Conservation (phyloP, 768 basidiomycete species). For the Wakefieldia striispora region DNA sequence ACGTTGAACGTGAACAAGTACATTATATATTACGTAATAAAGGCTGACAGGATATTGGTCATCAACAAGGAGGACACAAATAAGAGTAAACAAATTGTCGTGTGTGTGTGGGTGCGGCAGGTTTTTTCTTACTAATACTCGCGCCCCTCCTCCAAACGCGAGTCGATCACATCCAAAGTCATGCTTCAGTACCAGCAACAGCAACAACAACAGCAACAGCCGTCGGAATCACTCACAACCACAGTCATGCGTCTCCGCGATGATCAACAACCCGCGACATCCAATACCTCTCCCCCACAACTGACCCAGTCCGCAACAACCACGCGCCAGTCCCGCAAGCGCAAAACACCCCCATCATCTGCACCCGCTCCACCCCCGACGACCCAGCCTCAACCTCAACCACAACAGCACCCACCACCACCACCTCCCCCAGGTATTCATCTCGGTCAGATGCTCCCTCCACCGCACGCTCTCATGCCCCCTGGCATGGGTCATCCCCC, state of each 20-base stretch:
- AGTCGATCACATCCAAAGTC: slow-evolving; percentile 24
- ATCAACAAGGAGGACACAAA: slow-evolving; percentile 13
- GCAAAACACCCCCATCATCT: slow-evolving; percentile 60
- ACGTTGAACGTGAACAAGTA: slow-evolving; percentile 83
- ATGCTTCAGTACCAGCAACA: slow-evolving; percentile 32
- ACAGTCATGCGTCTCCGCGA: slow-evolving; percentile 62
- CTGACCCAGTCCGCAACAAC: slow-evolving; percentile 8
- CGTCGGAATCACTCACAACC: slow-evolving; percentile 14
- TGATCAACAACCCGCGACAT: slow-evolving; percentile 35
- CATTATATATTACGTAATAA: slow-evolving; percentile 17
- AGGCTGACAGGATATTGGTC: slow-evolving; percentile 6
- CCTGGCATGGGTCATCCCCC: slow-evolving; percentile 30
- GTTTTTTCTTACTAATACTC: slow-evolving; percentile 39
- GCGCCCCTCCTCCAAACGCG: slow-evolving; percentile 35
- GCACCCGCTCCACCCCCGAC: slow-evolving; percentile 6
- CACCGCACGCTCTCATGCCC: slow-evolving; percentile 52
- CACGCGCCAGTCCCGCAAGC: slow-evolving; percentile 48
- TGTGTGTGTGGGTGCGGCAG: neutral
- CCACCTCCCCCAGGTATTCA: slow-evolving; percentile 34
- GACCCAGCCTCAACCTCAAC: slow-evolving; percentile 19
- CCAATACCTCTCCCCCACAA: slow-evolving; percentile 18
- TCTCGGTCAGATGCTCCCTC: slow-evolving; percentile 55
- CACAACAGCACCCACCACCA: slow-evolving; percentile 33
- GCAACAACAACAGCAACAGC: slow-evolving; percentile 13
- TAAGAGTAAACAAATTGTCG: slow-evolving; percentile 18